Evolutionary conservation across 2,329 filamentous ascomycete genomes (phyloP), one percentile per base, ranked within the genome.

Genomic region (Septoria linicola): DNA sequence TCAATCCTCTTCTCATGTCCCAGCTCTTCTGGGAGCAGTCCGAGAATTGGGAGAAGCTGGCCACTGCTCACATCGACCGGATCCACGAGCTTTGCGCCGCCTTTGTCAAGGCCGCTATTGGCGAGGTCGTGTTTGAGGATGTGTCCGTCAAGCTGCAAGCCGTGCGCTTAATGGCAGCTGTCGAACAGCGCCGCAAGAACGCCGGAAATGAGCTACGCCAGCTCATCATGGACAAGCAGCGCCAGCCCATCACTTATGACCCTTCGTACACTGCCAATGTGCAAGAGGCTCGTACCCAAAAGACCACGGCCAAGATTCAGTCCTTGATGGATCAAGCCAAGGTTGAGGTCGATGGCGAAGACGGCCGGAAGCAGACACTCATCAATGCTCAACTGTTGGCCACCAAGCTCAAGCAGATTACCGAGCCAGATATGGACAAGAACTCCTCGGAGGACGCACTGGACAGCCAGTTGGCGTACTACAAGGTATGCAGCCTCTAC

Each of bases 21-120:
- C 77, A 84, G 17, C 63, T 88, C 0, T 87, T 87, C 61, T 68
- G 69, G 16, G 75, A 83, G 39, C 82, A 87, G 51, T 81, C 76
- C 0, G 48, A 58, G 5, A 76, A 75, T 0, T 87, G 82, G 84
- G 64, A 73, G 35, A 23, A 49, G 0, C 72, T 78, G 2, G 70
- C 66, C 2, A 48, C 36, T 2, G 36, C 54, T 0, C 73, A 76
- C 46, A 66, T 76, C 32, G 55, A 66, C 3, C 64, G 53, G 0
- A 64, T 78, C 27, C 64, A 68, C 31, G 40, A 57, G 0, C 58
- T 63, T 0, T 68, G 69, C 35, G 59, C 63, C 25, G 49, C 57
- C 3, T 73, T 77, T 41, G 55, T 77, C 2, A 30, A 62, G 1
- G 57, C 61, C 1, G 64, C 70, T 10, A 59, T 73, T 8, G 23